These are phyloP conservation scores for Calonectria leucothoes DNA, from an alignment of 2,329 filamentous ascomycete genomes.

Conservation along the genomic window DNA sequence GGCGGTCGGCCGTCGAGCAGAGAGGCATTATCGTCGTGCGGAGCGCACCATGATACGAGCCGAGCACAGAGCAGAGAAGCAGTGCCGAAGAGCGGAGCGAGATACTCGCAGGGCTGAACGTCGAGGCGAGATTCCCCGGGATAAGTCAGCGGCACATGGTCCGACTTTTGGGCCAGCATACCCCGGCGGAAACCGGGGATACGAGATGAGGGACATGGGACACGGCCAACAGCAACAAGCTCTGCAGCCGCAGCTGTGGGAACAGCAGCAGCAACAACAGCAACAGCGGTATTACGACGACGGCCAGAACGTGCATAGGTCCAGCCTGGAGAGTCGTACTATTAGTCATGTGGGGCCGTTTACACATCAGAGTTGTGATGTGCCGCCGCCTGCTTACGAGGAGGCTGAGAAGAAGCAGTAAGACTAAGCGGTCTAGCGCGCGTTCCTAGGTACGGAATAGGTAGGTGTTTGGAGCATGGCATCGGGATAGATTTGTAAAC, in stretches of 20 bases:
- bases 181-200: neutral
- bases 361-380: constrained; percentile 15
- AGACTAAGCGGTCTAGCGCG: neutral
- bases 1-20: constrained; percentile 32
- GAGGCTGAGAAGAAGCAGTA: constrained; percentile 28
- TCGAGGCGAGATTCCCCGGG: constrained; percentile 21
- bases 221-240: neutral
- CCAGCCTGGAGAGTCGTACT: neutral
- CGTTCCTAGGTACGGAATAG: neutral
- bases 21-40: constrained; percentile 32
- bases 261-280: neutral
- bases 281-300: neutral
- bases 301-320: neutral
- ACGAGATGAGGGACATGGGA: constrained; percentile 11
- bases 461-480: neutral
- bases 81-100: constrained; percentile 24
- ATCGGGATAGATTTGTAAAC: neutral
- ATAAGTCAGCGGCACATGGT: constrained; percentile 17
- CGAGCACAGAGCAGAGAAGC: constrained; percentile 31
- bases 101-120: constrained; percentile 26
- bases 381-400: constrained; percentile 38
- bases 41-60: constrained; percentile 35
- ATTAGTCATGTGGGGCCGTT: neutral
- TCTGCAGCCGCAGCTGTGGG: neutral
- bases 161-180: neutral